These are phyloP conservation scores for Hawksworthiomyces lignivorus DNA, from an alignment of 2,329 filamentous ascomycete species.

Conservation along the genomic window DNA sequence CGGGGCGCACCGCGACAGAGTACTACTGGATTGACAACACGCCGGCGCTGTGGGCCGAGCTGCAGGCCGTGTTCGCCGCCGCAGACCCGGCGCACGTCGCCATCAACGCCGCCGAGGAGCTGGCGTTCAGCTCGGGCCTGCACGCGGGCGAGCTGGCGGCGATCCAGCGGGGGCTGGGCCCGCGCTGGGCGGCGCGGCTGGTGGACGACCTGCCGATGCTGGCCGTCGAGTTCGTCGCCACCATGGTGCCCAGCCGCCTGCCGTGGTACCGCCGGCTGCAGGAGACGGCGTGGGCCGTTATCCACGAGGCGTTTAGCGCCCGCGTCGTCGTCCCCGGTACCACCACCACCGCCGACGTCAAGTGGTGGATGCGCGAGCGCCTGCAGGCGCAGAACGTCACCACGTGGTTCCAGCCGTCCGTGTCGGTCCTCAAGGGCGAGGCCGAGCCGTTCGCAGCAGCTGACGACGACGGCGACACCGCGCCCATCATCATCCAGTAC, in stretches of 20 bases:
- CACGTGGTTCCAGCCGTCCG: slow-evolving; percentile 44
- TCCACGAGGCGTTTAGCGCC: slow-evolving; percentile 61
- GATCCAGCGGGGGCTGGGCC: slow-evolving; percentile 27
- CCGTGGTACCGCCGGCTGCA: slow-evolving; percentile 36
- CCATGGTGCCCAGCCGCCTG: slow-evolving; percentile 32
- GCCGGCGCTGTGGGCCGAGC: slow-evolving; percentile 30
- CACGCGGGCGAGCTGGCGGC: slow-evolving; percentile 38
- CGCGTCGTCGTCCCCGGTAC: slow-evolving; percentile 34
- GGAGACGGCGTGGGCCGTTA: slow-evolving; percentile 55
- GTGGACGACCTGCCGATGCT: slow-evolving; percentile 35
- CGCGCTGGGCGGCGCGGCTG: slow-evolving; percentile 30
- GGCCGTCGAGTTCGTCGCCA: slow-evolving; percentile 37
- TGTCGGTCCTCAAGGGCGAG: slow-evolving; percentile 31
- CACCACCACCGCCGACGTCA: slow-evolving; percentile 37
- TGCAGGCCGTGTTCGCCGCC: slow-evolving; percentile 28
- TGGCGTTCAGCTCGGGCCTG: slow-evolving; percentile 39
- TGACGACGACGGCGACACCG: not conserved
- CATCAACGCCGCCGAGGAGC: slow-evolving; percentile 35
- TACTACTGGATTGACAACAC: slow-evolving; percentile 43
- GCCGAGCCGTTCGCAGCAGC: not conserved
- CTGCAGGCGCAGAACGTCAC: slow-evolving; percentile 42
- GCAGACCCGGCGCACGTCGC: slow-evolving; percentile 32
- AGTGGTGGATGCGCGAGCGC: slow-evolving; percentile 45
- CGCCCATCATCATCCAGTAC: slow-evolving; percentile 28
- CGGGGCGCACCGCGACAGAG: slow-evolving; percentile 19